A percentile compares a stretch with the other conserved stretches of the same genome.
phyloP scores from a whole-genome alignment of 306 rosid species.

The Casuarina glauca region DNA sequence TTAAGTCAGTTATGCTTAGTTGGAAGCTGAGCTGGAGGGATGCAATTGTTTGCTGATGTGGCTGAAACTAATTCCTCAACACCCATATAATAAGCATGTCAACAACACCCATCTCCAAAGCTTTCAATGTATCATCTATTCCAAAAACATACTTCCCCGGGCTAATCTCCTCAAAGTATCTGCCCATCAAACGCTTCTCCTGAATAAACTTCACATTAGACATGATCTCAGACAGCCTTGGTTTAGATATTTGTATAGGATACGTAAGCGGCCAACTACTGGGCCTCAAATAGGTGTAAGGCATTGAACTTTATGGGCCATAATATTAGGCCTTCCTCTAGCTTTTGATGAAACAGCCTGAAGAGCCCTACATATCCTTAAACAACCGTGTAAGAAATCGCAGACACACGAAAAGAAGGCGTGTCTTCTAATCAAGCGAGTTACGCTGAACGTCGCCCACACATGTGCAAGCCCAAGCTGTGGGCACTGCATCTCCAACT shows the following conservation, averaged over 20 bases:
- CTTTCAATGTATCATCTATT: slow-evolving; percentile 84
- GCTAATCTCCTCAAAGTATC: slow-evolving; percentile 82
- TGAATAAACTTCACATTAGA: slow-evolving; percentile 85
- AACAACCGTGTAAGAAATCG: slow-evolving; percentile 20
- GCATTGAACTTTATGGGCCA: too few species aligned
- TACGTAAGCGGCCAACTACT: too few species aligned
- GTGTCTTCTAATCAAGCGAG: slow-evolving; percentile 46
- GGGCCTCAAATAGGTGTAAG: too few species aligned
- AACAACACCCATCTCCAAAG: slow-evolving; percentile 46
- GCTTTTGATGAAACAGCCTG: too few species aligned
- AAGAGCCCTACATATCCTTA: too few species aligned
- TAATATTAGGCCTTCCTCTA: too few species aligned
- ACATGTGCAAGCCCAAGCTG: slow-evolving; percentile 64
- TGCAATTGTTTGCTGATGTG: too few species aligned
- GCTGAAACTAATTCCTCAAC: too few species aligned
- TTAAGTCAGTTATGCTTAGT: too few species aligned
- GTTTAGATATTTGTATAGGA: too few species aligned
- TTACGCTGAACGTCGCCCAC: slow-evolving; percentile 34
- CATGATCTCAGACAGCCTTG: slow-evolving; percentile 56
- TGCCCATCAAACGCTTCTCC: slow-evolving; percentile 80
- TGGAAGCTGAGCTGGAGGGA: too few species aligned
- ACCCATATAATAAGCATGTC: slow-evolving; percentile 77
- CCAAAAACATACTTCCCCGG: slow-evolving; percentile 55
- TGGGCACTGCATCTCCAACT: slow-evolving; percentile 63
- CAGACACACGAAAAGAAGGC: slow-evolving; percentile 48